A percentile compares a stretch with the other conserved stretches of the same genome.
These are phyloP conservation scores for Turritis glabra DNA, from an alignment of 345 rosid genomes.

Conservation along the genomic window DNA sequence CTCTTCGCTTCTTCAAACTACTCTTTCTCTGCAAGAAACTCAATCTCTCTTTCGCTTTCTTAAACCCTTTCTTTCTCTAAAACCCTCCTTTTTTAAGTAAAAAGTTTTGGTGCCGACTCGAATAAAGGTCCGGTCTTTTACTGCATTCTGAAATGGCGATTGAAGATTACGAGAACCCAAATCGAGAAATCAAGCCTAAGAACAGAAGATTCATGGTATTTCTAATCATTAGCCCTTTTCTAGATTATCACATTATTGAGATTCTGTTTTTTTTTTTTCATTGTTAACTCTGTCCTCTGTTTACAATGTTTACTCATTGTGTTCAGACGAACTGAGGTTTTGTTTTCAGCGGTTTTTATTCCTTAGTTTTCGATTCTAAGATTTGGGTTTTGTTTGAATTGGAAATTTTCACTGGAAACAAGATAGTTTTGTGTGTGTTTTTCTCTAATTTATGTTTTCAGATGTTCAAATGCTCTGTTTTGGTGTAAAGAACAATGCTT, in stretches of 20 bases:
- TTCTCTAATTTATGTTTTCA: not conserved
- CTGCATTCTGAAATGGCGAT: constrained; percentile 68
- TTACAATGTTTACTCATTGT: not conserved
- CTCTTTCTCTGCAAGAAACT: constrained; percentile 39
- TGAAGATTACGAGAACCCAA: constrained; percentile 67
- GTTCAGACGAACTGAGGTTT: not conserved
- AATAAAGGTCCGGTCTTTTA: constrained; percentile 12
- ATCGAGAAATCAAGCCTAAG: constrained; percentile 66
- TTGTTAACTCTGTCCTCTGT: too few species aligned
- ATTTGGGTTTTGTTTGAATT: constrained; percentile 22
- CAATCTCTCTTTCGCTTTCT: constrained; percentile 22
- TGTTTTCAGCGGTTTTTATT: too few species aligned
- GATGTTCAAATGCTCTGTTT: constrained; percentile 12
- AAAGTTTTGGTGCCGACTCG: not conserved
- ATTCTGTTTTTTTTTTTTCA: too few species aligned
- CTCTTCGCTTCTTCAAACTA: constrained; percentile 24
- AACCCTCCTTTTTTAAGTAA: not conserved
- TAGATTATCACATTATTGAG: not conserved
- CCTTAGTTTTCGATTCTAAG: not conserved
- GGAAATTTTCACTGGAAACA: not conserved
- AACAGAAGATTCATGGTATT: constrained; percentile 67
- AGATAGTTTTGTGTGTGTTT: not conserved
- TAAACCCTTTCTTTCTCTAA: constrained; percentile 30
- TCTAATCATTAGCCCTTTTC: not conserved
- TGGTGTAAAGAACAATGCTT: constrained; percentile 15